Evolutionary conservation across 2,329 filamentous ascomycete genomes (phyloP).

Genomic region (Hysterium pulicare): DNA sequence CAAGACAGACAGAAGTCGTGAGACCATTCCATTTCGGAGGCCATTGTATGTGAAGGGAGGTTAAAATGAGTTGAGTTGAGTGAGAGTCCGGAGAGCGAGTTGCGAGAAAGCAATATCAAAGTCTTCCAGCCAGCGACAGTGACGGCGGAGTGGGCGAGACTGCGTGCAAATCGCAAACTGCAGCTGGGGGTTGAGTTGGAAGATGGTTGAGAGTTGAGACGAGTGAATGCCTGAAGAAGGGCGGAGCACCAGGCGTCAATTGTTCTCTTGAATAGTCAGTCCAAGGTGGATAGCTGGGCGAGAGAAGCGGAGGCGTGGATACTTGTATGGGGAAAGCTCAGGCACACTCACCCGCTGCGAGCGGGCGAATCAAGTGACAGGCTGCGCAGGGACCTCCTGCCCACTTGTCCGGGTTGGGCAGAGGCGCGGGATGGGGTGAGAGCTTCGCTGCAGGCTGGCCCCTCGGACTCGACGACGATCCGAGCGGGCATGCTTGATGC

Average conservation of each 20-base stretch:
- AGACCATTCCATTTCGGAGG: conserved; percentile 63
- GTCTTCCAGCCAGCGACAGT: neutral
- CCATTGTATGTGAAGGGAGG: conserved; percentile 24
- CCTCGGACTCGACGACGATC: neutral
- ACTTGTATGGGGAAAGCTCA: neutral
- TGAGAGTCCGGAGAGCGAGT: conserved; percentile 2
- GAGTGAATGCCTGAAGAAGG: neutral
- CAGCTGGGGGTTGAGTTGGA: neutral
- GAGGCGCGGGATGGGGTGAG: conserved; percentile 1
- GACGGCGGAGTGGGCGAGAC: neutral
- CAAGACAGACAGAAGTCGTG: conserved; percentile 92
- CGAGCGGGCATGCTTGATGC: conserved; percentile 2
- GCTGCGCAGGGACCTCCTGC: neutral
- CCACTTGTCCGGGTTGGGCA: neutral
- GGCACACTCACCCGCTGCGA: neutral
- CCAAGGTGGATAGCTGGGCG: neutral
- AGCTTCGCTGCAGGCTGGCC: neutral
- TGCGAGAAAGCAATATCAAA: conserved; percentile 9
- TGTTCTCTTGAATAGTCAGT: neutral
- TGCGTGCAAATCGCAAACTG: too few species aligned
- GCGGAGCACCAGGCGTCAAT: neutral
- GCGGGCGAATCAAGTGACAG: conserved; percentile 3
- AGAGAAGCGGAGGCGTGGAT: neutral
- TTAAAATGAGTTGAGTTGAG: neutral
- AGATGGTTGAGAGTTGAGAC: neutral